Conservation (phyloP, 495 filamentous ascomycete genomes). For the Cairneyella variabilis region DNA sequence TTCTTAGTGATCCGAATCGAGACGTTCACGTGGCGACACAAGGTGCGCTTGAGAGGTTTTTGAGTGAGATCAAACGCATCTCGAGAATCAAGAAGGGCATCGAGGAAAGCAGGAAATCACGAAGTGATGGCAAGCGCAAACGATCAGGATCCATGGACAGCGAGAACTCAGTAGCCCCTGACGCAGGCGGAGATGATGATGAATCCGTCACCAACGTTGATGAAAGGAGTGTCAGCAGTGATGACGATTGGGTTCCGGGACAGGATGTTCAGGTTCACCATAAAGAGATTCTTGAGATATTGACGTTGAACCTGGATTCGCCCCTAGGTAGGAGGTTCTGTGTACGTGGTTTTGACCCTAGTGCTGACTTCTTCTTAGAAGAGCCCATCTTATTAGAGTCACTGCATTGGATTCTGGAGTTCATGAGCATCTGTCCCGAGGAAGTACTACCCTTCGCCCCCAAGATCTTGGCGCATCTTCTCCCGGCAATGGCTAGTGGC, state of each 20-base stretch:
- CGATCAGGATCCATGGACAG: slow-evolving; percentile 62
- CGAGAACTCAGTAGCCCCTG: slow-evolving; percentile 41
- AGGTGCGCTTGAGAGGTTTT: slow-evolving; percentile 83
- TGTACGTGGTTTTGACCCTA: not conserved
- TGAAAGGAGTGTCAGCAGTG: slow-evolving; percentile 63
- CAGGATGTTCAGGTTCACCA: slow-evolving; percentile 96
- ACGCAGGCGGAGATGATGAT: slow-evolving; percentile 33
- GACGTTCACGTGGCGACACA: slow-evolving; percentile 95
- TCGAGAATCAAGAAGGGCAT: slow-evolving; percentile 88
- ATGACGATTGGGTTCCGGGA: slow-evolving; percentile 94
- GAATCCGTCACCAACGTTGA: slow-evolving; percentile 55
- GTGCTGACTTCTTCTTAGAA: slow-evolving; percentile 42
- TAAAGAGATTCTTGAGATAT: slow-evolving; percentile 84
- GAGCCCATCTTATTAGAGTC: slow-evolving; percentile 89
- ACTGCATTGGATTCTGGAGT: slow-evolving; percentile 90
- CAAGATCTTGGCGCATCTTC: slow-evolving; percentile 81
- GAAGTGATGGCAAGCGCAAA: slow-evolving; percentile 59
- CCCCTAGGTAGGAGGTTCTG: slow-evolving; percentile 56
- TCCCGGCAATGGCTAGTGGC: slow-evolving; percentile 91
- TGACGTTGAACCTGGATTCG: slow-evolving; percentile 87
- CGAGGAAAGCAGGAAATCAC: slow-evolving; percentile 73
- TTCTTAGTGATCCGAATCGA: slow-evolving; percentile 83
- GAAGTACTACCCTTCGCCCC: slow-evolving; percentile 97
- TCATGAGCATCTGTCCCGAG: slow-evolving; percentile 95
- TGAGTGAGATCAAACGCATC: slow-evolving; percentile 92